Conservation (phyloP, 2,329 filamentous ascomycete genomes). For the Tolypocladium endophyticum region DNA sequence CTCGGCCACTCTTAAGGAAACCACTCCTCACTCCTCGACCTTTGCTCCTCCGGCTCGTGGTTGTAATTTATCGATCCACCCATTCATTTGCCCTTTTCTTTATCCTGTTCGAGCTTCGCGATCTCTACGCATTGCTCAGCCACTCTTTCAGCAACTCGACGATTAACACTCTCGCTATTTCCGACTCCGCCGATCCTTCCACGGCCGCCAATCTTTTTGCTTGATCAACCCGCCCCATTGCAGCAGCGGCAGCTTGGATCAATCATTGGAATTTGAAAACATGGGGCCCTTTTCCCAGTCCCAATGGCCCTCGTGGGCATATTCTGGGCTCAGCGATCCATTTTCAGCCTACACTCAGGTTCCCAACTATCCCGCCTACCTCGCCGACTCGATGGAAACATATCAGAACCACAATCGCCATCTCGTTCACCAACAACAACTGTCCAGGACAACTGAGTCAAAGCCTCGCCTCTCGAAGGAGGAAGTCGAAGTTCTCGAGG, state of each 20-base stretch:
- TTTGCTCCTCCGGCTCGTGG: neutral
- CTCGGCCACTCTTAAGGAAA: slow-evolving; percentile 1
- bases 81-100: neutral
- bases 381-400: slow-evolving; percentile 27
- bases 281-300: slow-evolving; percentile 24
- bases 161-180: neutral
- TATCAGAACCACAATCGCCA: slow-evolving; percentile 24
- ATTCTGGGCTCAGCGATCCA: slow-evolving; percentile 15
- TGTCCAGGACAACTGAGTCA: slow-evolving; percentile 32
- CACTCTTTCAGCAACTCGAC: slow-evolving; percentile 1
- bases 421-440: slow-evolving; percentile 25
- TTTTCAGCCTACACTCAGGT: slow-evolving; percentile 20
- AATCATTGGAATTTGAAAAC: neutral
- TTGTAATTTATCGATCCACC: neutral
- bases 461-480: slow-evolving; percentile 47
- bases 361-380: slow-evolving; percentile 21
- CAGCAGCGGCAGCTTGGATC: neutral
- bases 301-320: slow-evolving; percentile 25
- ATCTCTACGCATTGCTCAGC: neutral
- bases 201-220: neutral
- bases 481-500: slow-evolving; percentile 48
- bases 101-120: neutral
- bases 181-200: neutral
- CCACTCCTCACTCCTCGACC: slow-evolving; percentile 3
- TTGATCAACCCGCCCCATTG: neutral